Percentiles rank a stretch among this genome's conserved stretches.
Conservation (phyloP, 2,329 filamentous ascomycete species). For the Amauroascus niger region DNA sequence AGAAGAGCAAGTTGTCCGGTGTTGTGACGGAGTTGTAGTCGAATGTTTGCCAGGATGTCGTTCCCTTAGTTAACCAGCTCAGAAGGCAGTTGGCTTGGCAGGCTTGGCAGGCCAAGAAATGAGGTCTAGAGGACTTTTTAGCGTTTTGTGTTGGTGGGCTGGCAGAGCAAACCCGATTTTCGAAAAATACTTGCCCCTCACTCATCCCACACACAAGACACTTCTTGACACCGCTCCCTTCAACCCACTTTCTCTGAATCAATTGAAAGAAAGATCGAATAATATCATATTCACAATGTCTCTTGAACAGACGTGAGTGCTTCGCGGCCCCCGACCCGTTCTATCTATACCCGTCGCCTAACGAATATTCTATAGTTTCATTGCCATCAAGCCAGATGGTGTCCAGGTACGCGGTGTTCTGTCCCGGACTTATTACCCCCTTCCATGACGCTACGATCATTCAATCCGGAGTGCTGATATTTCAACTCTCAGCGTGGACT, state of each 20-base stretch:
- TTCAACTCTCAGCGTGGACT: slow-evolving; percentile 69
- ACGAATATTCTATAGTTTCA: slow-evolving; percentile 62
- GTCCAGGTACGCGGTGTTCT: slow-evolving; percentile 66
- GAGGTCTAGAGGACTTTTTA: no score
- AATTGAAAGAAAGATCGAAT: neutral
- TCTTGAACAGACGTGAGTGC: slow-evolving; percentile 7
- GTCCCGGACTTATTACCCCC: neutral
- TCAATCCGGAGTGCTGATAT: slow-evolving; percentile 21
- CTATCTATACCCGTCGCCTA: neutral
- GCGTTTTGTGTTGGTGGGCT: neutral
- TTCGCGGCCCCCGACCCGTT: no score
- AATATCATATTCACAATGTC: slow-evolving; percentile 3
- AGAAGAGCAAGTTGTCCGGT: slow-evolving; percentile 4
- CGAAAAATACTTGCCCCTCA: slow-evolving; percentile 6
- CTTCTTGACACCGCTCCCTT: neutral
- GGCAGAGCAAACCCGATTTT: neutral
- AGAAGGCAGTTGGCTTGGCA: slow-evolving; percentile 1
- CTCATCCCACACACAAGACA: slow-evolving; percentile 1
- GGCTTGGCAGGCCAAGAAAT: no score
- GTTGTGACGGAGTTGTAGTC: neutral
- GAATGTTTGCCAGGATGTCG: neutral
- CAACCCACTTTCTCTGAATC: neutral
- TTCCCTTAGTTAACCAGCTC: no score
- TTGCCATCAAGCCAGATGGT: slow-evolving; percentile 99
- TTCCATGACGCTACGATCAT: neutral